Conservation (phyloP, 257 asterid species). For the Rubia yunnanensis region DNA sequence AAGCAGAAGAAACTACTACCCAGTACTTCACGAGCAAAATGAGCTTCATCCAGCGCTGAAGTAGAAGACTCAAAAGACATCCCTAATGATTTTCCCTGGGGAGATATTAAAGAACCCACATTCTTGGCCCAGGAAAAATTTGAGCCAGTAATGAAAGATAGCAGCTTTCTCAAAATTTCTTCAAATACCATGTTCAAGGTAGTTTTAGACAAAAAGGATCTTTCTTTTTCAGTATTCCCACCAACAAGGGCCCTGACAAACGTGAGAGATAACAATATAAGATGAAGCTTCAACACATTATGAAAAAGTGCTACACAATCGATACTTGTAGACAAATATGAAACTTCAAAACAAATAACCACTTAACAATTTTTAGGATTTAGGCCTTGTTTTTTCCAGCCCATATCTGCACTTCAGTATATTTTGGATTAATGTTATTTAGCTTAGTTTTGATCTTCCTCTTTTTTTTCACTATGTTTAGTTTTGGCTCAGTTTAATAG, state of each 20-base stretch:
- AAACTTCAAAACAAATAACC: not conserved
- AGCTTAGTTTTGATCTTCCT: too few relatives aligned
- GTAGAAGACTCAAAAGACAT: conserved; percentile 32
- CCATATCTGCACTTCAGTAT: too few relatives aligned
- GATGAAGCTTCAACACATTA: conserved; percentile 6
- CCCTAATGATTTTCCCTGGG: conserved; percentile 25
- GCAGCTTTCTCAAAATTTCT: conserved; percentile 50
- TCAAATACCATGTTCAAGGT: conserved; percentile 40
- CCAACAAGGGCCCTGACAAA: conserved; percentile 81
- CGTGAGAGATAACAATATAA: conserved; percentile 12
- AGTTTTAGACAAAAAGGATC: conserved; percentile 45
- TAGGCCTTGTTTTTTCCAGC: too few relatives aligned
- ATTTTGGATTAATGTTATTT: too few relatives aligned
- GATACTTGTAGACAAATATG: not conserved
- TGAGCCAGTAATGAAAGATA: conserved; percentile 55
- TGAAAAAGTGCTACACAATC: not conserved
- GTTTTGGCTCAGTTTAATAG: too few relatives aligned
- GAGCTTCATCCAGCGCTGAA: conserved; percentile 46
- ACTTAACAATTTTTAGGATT: not conserved
- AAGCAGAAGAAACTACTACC: conserved; percentile 57
- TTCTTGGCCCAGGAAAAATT: conserved; percentile 68
- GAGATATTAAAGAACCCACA: conserved; percentile 38
- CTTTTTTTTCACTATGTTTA: too few relatives aligned
- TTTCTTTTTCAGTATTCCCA: conserved; percentile 52
- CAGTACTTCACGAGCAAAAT: conserved; percentile 68